Evolutionary conservation across 2,329 filamentous ascomycete species (phyloP), one percentile per base, ranked within the genome.

Genomic region (Fusarium verticillioides): DNA sequence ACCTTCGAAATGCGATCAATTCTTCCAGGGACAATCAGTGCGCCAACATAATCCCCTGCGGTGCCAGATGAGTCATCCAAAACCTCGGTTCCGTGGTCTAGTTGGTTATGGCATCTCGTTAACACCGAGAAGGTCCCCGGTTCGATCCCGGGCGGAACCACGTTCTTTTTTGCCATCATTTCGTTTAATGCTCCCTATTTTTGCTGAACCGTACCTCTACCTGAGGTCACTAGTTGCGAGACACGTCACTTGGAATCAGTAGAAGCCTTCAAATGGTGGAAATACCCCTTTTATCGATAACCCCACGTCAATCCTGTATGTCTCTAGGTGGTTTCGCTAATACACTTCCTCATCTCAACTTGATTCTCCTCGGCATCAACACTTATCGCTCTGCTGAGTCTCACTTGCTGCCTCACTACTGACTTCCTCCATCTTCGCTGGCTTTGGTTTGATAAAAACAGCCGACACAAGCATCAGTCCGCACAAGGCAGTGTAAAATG

Each of bases 401-500:
- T 58, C 40, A n/a, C 34, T 54, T 28, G n/a, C 13, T 18, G 39
- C 34, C 16, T 69, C 57, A 34, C 57, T 63, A 3, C 46, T 44
- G 1, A 59, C 28, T 39, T 69, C 21, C 6, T 56, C 58, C 4
- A 16, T 9, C 19, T 72, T 71, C 2, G 21, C 28, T 9, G 46
- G 59, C 59, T 72, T 77, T 10, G 66, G 67, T 4, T 60, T 60
- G 10, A 75, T 75, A 15, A 73, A 74, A 2, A 73, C 46, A 8
- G 72, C 56, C 4, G 61, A 54, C 2, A 71, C 26, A 9, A 69
- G 26, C 59, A 75, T 75, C 5, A 75, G 15, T 18, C 44, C 73
- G 5, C 70, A 66, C 1, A 77, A 39, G 19, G 59, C 57, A 0
- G 75, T 73, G 13, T 77, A 75, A 11, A 77, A 77, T 21, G 56